phyloP scores from a whole-genome alignment of 176 grass and related monocot genomes.

The Urochloa ruziziensis region DNA sequence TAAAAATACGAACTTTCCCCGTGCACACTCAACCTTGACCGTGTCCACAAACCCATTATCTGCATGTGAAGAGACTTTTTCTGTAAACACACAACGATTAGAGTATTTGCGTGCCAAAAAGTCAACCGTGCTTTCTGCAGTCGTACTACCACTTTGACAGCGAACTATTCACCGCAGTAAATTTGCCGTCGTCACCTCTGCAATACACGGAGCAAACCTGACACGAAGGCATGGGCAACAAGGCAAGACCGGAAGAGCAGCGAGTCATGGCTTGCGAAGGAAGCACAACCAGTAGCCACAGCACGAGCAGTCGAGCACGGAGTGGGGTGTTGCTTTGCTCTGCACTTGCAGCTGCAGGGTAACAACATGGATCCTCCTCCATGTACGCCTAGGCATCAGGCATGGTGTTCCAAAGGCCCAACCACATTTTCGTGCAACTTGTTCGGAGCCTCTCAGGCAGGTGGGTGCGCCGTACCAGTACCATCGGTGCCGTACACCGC shows the following conservation, averaged over 20 bases:
- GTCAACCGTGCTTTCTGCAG: too few species aligned
- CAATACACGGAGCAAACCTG: too few species aligned
- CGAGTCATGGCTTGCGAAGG: neutral
- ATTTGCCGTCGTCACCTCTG: too few species aligned
- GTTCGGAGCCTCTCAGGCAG: neutral
- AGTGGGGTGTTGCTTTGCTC: too few species aligned
- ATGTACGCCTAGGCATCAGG: neutral
- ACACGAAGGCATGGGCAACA: too few species aligned
- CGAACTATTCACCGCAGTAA: too few species aligned
- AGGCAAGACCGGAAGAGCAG: neutral
- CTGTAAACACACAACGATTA: too few species aligned
- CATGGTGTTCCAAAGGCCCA: neutral
- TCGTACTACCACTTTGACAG: too few species aligned
- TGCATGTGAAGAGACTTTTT: too few species aligned
- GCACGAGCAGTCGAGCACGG: too few species aligned
- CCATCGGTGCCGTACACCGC: neutral
- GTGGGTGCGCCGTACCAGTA: neutral
- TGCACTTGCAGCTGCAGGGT: neutral
- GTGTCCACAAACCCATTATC: too few species aligned
- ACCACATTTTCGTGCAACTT: neutral
- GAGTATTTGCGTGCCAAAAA: too few species aligned
- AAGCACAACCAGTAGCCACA: neutral
- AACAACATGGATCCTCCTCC: neutral
- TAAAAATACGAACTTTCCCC: neutral
- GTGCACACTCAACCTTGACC: neutral